A percentile compares a stretch with the other conserved stretches of the same genome.
Conservation (phyloP, 176 grass and related monocot species). For the Chloris gayana region DNA sequence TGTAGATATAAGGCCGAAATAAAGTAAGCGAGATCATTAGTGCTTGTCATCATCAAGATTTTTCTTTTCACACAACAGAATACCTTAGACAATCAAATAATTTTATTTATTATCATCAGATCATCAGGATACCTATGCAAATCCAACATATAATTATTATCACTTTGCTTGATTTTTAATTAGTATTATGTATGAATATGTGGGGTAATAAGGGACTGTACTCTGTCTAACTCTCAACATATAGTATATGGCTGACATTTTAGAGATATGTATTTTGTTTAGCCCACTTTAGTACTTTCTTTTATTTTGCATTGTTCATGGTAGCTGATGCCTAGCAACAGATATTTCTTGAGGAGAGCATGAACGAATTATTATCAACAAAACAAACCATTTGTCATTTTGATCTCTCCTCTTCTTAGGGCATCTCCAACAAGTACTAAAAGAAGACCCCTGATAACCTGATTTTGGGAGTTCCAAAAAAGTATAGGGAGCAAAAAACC, state of each 20-base stretch:
- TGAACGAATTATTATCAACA: neutral
- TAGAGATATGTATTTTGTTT: neutral
- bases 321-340: neutral
- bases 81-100: neutral
- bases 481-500: no score
- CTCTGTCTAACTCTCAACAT: neutral
- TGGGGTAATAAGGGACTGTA: neutral
- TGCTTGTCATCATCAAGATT: neutral
- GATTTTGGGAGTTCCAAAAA: no score
- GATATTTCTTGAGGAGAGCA: neutral
- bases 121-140: constrained; percentile 1
- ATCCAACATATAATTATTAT: neutral
- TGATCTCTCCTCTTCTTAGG: neutral
- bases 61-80: constrained; percentile 6
- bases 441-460: no score
- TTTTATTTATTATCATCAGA: neutral
- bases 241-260: neutral
- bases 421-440: no score
- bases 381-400: neutral
- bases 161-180: neutral
- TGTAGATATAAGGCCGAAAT: neutral
- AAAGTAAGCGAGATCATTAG: neutral
- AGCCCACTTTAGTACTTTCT: constrained; percentile 9
- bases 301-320: neutral
- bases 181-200: neutral